These are phyloP conservation scores for Ustilago xerochloae DNA, from an alignment of 1,284 basidiomycete species.

Conservation along the genomic window DNA sequence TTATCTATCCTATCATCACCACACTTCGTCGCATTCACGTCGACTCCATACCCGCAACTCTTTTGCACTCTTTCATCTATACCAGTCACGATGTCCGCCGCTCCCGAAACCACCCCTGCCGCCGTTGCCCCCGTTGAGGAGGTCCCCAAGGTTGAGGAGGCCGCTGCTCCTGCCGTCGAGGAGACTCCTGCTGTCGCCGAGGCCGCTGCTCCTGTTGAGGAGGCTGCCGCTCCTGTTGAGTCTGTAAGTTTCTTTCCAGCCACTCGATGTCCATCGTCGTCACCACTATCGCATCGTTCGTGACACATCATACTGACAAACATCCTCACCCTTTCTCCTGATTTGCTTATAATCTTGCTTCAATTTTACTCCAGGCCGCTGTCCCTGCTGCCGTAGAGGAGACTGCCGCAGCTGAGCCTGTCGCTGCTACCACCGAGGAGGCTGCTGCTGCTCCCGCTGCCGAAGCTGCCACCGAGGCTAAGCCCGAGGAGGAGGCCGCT, in stretches of 20 bases:
- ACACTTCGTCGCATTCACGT: conserved; percentile 8
- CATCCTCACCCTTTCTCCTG: neutral
- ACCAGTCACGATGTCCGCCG: conserved; percentile 45
- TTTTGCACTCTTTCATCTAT: neutral
- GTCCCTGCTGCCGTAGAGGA: conserved; percentile 12
- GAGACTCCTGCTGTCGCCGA: conserved; percentile 31
- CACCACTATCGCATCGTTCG: neutral
- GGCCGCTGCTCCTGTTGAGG: conserved; percentile 4
- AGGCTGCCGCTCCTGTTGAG: conserved; percentile 3
- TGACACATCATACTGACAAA: too few species aligned
- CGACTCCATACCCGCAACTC: conserved; percentile 11
- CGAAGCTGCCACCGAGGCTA: conserved; percentile 12
- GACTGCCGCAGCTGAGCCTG: conserved; percentile 4
- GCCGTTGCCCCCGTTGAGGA: conserved; percentile 37
- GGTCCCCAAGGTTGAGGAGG: conserved; percentile 20
- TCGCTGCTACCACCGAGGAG: conserved; percentile 32
- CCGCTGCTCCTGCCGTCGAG: conserved; percentile 35
- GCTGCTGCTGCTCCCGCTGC: conserved; percentile 20
- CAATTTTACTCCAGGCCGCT: neutral
- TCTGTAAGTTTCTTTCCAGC: conserved; percentile 11
- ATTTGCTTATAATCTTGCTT: neutral
- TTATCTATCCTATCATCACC: conserved; percentile 12
- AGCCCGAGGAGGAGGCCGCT: conserved; percentile 35
- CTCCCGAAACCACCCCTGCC: conserved; percentile 42
- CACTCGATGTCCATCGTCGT: neutral